phyloP scores from a whole-genome alignment of 106 monocot genomes.

The Allium sativum region DNA sequence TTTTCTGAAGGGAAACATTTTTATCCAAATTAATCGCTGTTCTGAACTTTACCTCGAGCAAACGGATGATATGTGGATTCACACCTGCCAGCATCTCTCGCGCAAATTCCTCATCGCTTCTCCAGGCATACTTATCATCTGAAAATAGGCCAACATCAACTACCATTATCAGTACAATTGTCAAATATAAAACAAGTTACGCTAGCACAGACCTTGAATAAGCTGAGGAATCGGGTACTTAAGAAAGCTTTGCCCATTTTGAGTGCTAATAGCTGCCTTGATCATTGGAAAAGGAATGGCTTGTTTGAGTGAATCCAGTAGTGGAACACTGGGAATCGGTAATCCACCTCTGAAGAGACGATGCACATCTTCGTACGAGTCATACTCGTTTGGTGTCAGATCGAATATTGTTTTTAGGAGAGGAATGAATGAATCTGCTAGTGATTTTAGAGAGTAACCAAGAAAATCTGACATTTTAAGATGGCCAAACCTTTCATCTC shows the following conservation, averaged over 20 bases:
- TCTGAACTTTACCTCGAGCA: neutral
- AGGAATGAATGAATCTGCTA: conserved; percentile 36
- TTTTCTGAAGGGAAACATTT: neutral
- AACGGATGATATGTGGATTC: conserved; percentile 23
- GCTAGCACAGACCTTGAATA: conserved; percentile 34
- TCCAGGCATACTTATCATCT: conserved; percentile 42
- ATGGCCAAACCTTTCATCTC: conserved; percentile 85
- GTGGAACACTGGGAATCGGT: conserved; percentile 19
- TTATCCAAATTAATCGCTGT: neutral
- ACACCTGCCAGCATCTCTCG: conserved; percentile 61
- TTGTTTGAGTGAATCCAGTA: conserved; percentile 21
- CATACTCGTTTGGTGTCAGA: conserved; percentile 44
- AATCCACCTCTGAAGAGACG: conserved; percentile 58
- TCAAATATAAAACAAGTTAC: neutral
- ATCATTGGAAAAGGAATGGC: conserved; percentile 52
- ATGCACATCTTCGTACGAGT: conserved; percentile 49
- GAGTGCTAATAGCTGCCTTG: conserved; percentile 26
- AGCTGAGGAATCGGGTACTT: conserved; percentile 53
- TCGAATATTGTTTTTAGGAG: conserved; percentile 30
- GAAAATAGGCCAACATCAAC: neutral
- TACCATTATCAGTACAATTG: neutral
- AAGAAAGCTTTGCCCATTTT: conserved; percentile 27
- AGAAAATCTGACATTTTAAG: conserved; percentile 83
- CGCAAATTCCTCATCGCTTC: conserved; percentile 58
- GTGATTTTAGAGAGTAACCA: conserved; percentile 40